These are phyloP conservation scores for Kickxella alabastrina DNA, from an alignment of 192 early-diverging fungal species.

Conservation along the genomic window DNA sequence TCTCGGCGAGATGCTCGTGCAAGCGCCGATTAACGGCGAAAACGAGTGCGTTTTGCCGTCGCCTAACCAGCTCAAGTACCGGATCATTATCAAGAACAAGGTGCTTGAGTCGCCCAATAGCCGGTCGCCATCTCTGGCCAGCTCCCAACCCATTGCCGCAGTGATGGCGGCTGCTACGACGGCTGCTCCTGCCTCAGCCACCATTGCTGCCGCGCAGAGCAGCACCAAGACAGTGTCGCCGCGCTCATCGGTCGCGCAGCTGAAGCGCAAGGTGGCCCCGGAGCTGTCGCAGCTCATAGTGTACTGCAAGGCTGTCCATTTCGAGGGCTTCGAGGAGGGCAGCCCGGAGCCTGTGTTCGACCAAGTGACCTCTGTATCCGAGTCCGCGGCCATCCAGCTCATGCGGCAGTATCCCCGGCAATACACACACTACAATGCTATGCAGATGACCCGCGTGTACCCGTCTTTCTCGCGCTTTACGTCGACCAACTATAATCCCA, in stretches of 20 bases:
- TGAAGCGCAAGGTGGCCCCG: slow-evolving; percentile 53
- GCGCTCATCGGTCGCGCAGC: slow-evolving; percentile 20
- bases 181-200: not conserved
- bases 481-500: slow-evolving; percentile 82
- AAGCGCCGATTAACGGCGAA: slow-evolving; percentile 29
- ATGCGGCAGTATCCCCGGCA: slow-evolving; percentile 51
- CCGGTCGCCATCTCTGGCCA: slow-evolving; percentile 13
- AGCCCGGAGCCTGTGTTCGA: slow-evolving; percentile 51
- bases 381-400: slow-evolving; percentile 57
- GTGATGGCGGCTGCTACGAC: not conserved
- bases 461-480: slow-evolving; percentile 73
- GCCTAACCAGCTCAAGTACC: slow-evolving; percentile 63
- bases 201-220: not conserved
- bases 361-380: slow-evolving; percentile 73
- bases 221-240: slow-evolving; percentile 19
- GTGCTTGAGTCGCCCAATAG: slow-evolving; percentile 19
- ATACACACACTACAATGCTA: slow-evolving; percentile 57
- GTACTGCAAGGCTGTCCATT: slow-evolving; percentile 61
- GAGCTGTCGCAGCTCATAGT: slow-evolving; percentile 58
- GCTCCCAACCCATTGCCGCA: slow-evolving; percentile 2
- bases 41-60: slow-evolving; percentile 57
- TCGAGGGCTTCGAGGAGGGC: slow-evolving; percentile 56
- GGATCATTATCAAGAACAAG: slow-evolving; percentile 75
- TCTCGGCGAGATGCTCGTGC: slow-evolving; percentile 66
- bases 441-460: slow-evolving; percentile 73